Evolutionary conservation across 169 alveolate species (phyloP).

Genomic region (Plasmodium adleri): DNA sequence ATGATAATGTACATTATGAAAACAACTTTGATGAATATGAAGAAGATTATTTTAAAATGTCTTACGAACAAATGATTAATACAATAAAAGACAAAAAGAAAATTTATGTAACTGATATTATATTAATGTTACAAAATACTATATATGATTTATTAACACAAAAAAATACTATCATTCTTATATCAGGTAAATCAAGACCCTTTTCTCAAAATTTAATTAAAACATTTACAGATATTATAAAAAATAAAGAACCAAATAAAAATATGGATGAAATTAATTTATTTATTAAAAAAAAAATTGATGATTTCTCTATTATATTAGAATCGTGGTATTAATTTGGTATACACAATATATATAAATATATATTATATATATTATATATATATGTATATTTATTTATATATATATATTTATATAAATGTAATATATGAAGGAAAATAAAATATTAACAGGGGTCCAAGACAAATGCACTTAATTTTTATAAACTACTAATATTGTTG

Average conservation of each 20-base stretch:
- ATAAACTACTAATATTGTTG: too few species aligned
- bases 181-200: slow-evolving; percentile 72
- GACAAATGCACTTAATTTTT: too few species aligned
- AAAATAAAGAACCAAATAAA: slow-evolving; percentile 48
- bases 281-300: slow-evolving; percentile 73
- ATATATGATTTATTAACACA: slow-evolving; percentile 32
- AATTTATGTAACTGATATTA: slow-evolving; percentile 66
- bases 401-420: background rate
- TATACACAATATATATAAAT: background rate
- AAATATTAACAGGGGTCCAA: too few species aligned
- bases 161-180: slow-evolving; percentile 28
- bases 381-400: background rate
- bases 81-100: slow-evolving; percentile 29
- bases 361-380: background rate
- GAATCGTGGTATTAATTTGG: slow-evolving; percentile 73
- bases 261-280: slow-evolving; percentile 49
- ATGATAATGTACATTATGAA: background rate
- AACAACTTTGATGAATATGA: background rate
- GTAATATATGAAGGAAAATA: background rate
- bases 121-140: slow-evolving; percentile 23
- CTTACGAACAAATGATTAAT: slow-evolving; percentile 21
- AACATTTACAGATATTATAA: slow-evolving; percentile 36
- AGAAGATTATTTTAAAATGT: background rate
- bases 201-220: slow-evolving; percentile 65
- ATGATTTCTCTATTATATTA: slow-evolving; percentile 49